Conservation (phyloP, 2,329 filamentous ascomycete species). For the Pseudophaeomoniella oleicola region DNA sequence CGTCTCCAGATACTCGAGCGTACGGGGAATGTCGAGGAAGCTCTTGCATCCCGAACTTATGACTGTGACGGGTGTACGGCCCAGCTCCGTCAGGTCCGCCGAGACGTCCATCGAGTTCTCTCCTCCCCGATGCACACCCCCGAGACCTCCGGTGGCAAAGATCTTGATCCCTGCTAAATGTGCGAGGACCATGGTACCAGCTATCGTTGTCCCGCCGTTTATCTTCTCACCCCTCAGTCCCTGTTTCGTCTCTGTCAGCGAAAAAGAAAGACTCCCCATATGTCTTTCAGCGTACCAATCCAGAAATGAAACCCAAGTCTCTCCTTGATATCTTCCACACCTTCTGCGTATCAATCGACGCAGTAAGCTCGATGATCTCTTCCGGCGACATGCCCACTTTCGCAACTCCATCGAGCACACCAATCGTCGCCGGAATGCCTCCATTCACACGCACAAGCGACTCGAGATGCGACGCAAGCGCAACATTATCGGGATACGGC, state of each 20-base stretch:
- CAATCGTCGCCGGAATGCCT: slow-evolving; percentile 79
- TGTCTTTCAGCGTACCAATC: slow-evolving; percentile 41
- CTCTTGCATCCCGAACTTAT: slow-evolving; percentile 88
- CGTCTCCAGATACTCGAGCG: slow-evolving; percentile 65
- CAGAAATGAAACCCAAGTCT: slow-evolving; percentile 70
- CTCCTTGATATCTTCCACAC: slow-evolving; percentile 76
- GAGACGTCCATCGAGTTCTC: slow-evolving; percentile 85
- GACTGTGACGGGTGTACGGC: slow-evolving; percentile 75
- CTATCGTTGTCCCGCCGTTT: slow-evolving; percentile 84
- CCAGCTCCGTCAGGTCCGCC: slow-evolving; percentile 86
- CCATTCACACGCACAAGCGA: slow-evolving; percentile 68
- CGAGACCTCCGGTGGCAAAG: slow-evolving; percentile 88
- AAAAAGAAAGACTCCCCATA: background rate
- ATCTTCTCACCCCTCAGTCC: slow-evolving; percentile 51
- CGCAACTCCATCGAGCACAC: slow-evolving; percentile 69
- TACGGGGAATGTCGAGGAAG: slow-evolving; percentile 82
- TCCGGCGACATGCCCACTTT: slow-evolving; percentile 60
- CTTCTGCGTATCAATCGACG: slow-evolving; percentile 47
- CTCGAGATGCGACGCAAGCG: slow-evolving; percentile 67
- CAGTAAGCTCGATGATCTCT: slow-evolving; percentile 57
- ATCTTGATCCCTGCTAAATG: slow-evolving; percentile 76
- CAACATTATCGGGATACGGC: slow-evolving; percentile 56
- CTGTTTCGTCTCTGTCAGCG: slow-evolving; percentile 20
- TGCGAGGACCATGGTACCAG: slow-evolving; percentile 84
- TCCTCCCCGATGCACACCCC: slow-evolving; percentile 82